Base-by-base conservation (phyloP, 148 eudicot species). In the Suaeda aralocaspica region DNA sequence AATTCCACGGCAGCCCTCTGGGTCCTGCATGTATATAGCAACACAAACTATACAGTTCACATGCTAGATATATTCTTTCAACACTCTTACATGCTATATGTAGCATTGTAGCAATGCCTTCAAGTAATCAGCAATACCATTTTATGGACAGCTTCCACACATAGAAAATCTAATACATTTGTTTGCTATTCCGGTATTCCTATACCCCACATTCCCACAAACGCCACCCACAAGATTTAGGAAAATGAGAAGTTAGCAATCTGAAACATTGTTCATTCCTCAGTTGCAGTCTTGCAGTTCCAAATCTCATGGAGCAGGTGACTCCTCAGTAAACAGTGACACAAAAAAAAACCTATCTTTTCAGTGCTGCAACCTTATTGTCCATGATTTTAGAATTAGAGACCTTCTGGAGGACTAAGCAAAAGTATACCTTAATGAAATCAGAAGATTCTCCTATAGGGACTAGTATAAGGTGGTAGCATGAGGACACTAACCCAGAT, bases 1-100 rank as follows among this genome's bases (percentile, higher is more conserved):
- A 94, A 94, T 78, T 94, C 98, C 69, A 91, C 80, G 36, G 84
- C 91, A 69, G 91, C 92, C 67, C 83, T 93, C 79, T 82, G 92
- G 66, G 87, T 69, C 84, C 97, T 90, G 88, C 64, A 70, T 62
- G 44, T 59, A 71, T 77, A 28, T 25, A 57, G 28, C 51, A 65
- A 49, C 42, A 59, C 51, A 66, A 41, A 53, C 28, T 25, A 42
- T 56, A 25, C 64, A 52, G 15, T 42, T 33, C 41, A 28, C 12
- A 25, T 39, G 5, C 36, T 41, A 16, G 16, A 59, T 28, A 26
- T 39, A 57, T 39, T 16, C 24, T 29, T 59, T 9, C 18, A 57
- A 28, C 5, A 30, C 19, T 30, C 30, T 9, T 28, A 41, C 44
- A 34, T 9, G 28, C 16, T 63, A 63, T 30, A 14, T 1, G 34